Percentiles rank a stretch among this genome's conserved stretches.
Evolutionary conservation across 495 filamentous ascomycete species (phyloP).

Genomic region (Thermothielavioides terrestris): DNA sequence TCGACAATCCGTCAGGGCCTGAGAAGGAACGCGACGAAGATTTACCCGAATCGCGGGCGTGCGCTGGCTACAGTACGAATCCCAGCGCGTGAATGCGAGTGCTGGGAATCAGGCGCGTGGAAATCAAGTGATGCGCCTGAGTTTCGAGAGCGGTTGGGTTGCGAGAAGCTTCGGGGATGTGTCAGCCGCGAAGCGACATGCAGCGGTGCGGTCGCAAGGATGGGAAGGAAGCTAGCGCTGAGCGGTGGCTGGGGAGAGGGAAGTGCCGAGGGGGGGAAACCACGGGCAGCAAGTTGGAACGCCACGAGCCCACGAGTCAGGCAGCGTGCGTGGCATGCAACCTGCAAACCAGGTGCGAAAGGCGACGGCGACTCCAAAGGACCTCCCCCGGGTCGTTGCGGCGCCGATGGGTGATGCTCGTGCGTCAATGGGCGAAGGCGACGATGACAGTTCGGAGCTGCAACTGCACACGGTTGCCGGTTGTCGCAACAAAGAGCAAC

Average conservation of each 20-base stretch:
- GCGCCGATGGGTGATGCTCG: constrained; percentile 15
- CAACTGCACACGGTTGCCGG: neutral
- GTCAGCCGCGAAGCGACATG: constrained; percentile 6
- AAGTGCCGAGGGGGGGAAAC: neutral
- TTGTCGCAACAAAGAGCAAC: constrained; percentile 25
- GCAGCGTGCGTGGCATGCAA: neutral
- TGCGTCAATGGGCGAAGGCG: constrained; percentile 27
- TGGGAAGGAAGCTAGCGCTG: too few species aligned
- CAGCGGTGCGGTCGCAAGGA: too few species aligned
- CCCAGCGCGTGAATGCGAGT: neutral
- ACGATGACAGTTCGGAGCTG: constrained; percentile 14
- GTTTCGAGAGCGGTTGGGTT: neutral
- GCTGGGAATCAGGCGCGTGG: neutral
- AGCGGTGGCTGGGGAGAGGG: constrained; percentile 11
- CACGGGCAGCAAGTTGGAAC: neutral
- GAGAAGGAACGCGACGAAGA: neutral
- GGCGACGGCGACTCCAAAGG: constrained; percentile 1
- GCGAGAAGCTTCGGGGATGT: constrained; percentile 1
- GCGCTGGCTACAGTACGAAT: neutral
- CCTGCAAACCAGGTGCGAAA: too few species aligned
- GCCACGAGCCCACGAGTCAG: neutral
- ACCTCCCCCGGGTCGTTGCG: constrained; percentile 3
- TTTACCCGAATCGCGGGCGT: neutral
- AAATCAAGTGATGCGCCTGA: neutral
- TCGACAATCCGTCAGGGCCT: neutral